Conservation (phyloP, 768 basidiomycete genomes). For the Russula virescens region DNA sequence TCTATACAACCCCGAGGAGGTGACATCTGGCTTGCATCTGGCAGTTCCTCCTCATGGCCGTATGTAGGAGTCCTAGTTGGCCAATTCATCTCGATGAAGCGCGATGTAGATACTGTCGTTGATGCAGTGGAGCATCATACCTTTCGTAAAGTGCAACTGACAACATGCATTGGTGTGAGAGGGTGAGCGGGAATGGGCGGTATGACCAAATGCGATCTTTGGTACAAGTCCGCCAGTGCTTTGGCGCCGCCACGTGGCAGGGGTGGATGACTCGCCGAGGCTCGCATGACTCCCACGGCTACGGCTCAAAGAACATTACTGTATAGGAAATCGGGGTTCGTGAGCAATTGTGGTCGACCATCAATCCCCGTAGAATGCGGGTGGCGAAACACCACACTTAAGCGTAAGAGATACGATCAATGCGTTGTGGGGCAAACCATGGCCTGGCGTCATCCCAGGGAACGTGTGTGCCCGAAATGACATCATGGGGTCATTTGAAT, state of each 20-base stretch:
- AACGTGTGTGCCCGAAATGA: background rate
- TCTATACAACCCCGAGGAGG: background rate
- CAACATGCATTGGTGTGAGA: background rate
- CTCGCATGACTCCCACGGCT: background rate
- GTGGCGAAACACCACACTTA: background rate
- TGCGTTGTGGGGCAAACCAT: background rate
- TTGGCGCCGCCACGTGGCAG: constrained; percentile 7
- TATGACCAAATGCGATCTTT: background rate
- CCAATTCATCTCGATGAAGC: background rate
- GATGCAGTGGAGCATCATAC: background rate
- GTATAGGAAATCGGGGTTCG: background rate
- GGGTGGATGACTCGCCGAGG: background rate
- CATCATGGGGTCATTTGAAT: background rate
- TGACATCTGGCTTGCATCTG: background rate
- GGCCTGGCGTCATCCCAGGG: background rate
- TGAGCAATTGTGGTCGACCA: background rate
- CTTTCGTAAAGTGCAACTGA: background rate
- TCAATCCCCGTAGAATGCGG: background rate
- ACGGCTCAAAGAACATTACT: too few relatives aligned
- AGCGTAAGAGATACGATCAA: background rate
- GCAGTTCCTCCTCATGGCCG: background rate
- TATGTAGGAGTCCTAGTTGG: background rate
- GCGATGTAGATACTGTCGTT: background rate
- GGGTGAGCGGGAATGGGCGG: background rate
- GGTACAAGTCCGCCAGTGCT: background rate